These are phyloP conservation scores for Leishmania guyanensis DNA, from an alignment of 208 protist species.

Conservation along the genomic window DNA sequence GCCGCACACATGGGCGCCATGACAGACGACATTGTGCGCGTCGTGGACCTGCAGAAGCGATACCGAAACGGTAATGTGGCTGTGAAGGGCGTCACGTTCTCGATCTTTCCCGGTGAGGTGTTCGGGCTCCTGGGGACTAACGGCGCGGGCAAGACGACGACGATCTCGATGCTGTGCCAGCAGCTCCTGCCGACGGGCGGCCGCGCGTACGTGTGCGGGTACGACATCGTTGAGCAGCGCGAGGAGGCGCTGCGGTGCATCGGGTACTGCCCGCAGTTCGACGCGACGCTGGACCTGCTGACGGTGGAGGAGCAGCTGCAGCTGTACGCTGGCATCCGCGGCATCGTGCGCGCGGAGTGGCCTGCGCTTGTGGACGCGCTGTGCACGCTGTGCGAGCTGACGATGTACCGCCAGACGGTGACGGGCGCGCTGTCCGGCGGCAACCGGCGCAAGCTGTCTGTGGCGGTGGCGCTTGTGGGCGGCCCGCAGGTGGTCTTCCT, in stretches of 20 bases:
- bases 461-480: slow-evolving; percentile 75
- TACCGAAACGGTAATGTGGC: slow-evolving; percentile 41
- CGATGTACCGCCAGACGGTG: slow-evolving; percentile 34
- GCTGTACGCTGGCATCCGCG: slow-evolving; percentile 41
- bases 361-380: slow-evolving; percentile 37
- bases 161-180: slow-evolving; percentile 83
- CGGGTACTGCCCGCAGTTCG: slow-evolving; percentile 97
- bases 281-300: slow-evolving; percentile 91
- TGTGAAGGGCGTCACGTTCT: slow-evolving; percentile 70
- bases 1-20: slow-evolving; percentile 12
- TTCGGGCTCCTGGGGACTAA: slow-evolving; percentile 92
- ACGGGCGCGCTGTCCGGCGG: slow-evolving; percentile 51
- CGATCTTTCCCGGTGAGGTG: slow-evolving; percentile 67
- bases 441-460: slow-evolving; percentile 75
- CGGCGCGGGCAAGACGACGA: slow-evolving; percentile 91
- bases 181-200: slow-evolving; percentile 75
- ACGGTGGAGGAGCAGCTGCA: slow-evolving; percentile 93
- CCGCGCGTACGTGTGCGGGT: no score
- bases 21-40: slow-evolving; percentile 29
- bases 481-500: slow-evolving; percentile 58
- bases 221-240: slow-evolving; percentile 58
- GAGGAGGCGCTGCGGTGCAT: slow-evolving; percentile 59
- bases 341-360: slow-evolving; percentile 34
- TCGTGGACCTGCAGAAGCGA: slow-evolving; percentile 39
- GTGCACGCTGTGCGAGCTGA: slow-evolving; percentile 39